Conservation (phyloP, 495 filamentous ascomycete genomes). For the Penicillium malachiteum region DNA sequence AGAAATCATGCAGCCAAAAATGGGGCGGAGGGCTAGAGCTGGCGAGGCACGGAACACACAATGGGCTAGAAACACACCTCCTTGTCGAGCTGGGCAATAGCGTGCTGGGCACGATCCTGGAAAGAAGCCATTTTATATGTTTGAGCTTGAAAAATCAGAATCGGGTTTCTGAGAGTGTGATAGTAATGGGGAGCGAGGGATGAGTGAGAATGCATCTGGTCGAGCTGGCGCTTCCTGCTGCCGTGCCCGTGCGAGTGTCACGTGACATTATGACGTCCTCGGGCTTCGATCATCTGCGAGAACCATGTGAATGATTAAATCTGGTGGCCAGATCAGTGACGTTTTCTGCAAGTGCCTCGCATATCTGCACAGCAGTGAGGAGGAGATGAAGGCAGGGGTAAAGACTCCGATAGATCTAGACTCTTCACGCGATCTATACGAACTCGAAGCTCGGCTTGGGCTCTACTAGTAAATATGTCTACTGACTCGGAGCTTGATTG, state of each 20-base stretch:
- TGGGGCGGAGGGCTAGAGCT: conserved; percentile 20
- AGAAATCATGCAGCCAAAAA: conserved; percentile 17
- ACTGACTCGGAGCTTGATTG: too few relatives aligned
- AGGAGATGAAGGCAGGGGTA: background rate
- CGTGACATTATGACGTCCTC: conserved; percentile 31
- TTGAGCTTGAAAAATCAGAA: conserved; percentile 10
- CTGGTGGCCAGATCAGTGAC: background rate
- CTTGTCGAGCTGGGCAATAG: conserved; percentile 91
- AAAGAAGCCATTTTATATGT: conserved; percentile 61
- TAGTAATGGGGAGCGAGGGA: conserved; percentile 22
- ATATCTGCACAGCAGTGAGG: background rate
- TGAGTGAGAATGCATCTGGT: conserved; percentile 28
- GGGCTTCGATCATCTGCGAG: conserved; percentile 1
- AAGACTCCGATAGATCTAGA: background rate
- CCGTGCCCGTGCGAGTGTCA: conserved; percentile 23
- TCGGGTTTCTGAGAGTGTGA: conserved; percentile 6
- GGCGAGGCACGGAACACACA: conserved; percentile 28
- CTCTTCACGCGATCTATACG: background rate
- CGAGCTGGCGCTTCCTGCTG: conserved; percentile 26
- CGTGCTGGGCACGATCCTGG: conserved; percentile 88
- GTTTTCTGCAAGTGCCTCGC: background rate
- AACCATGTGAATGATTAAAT: conserved; percentile 9
- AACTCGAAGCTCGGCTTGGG: too few relatives aligned
- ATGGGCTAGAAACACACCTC: conserved; percentile 66
- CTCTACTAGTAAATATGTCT: too few relatives aligned